Conservation (phyloP, 768 basidiomycete species). For the Lentinula detonsa region DNA sequence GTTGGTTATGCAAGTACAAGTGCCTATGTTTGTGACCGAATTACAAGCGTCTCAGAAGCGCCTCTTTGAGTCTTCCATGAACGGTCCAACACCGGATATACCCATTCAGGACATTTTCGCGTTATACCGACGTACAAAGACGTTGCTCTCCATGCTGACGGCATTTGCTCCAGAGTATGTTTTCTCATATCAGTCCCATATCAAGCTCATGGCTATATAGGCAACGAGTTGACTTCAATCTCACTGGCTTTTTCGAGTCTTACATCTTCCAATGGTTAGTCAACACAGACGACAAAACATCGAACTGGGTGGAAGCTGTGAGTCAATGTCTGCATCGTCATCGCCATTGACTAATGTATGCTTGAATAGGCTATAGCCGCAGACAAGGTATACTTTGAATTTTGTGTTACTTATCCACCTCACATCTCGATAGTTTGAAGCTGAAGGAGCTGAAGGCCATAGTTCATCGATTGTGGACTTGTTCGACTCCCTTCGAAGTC, state of each 20-base stretch:
- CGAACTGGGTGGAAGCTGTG: slow-evolving; percentile 91
- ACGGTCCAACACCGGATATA: slow-evolving; percentile 80
- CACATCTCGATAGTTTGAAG: slow-evolving; percentile 53
- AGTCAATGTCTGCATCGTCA: slow-evolving; percentile 23
- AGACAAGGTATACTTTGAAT: slow-evolving; percentile 55
- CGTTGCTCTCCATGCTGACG: slow-evolving; percentile 69
- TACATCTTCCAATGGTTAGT: slow-evolving; percentile 85
- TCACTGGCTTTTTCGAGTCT: slow-evolving; percentile 76
- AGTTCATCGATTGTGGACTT: slow-evolving; percentile 98
- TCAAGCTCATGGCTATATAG: slow-evolving; percentile 24
- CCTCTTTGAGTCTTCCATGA: slow-evolving; percentile 78
- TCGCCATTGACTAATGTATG: background rate
- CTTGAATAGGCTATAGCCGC: slow-evolving; percentile 63
- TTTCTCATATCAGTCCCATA: background rate
- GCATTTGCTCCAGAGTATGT: slow-evolving; percentile 79
- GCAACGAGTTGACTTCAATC: slow-evolving; percentile 55
- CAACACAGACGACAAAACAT: slow-evolving; percentile 86
- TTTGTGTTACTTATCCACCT: background rate
- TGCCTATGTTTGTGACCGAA: slow-evolving; percentile 64
- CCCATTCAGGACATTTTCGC: slow-evolving; percentile 89
- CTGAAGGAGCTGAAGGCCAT: slow-evolving; percentile 74
- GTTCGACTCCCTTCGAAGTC: slow-evolving; percentile 89
- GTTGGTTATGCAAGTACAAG: slow-evolving; percentile 58
- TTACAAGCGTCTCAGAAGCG: slow-evolving; percentile 65
- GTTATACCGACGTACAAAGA: slow-evolving; percentile 74